Evolutionary conservation across 2,329 filamentous ascomycete species (phyloP).

Genomic region (Fusarium concolor): DNA sequence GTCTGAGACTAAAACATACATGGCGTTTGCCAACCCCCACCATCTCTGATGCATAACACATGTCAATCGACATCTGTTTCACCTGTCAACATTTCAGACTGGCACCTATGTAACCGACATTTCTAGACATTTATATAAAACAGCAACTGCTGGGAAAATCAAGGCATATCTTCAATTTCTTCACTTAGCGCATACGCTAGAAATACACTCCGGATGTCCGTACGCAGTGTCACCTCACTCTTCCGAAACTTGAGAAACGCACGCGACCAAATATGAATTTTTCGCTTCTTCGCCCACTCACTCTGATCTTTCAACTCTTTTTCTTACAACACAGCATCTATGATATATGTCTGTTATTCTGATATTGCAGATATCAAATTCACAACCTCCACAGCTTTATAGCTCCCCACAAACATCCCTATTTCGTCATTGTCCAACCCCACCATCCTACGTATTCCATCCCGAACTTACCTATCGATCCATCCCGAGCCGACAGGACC

Average conservation of each 20-base stretch:
- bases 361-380: not conserved
- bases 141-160: not conserved
- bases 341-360: not conserved
- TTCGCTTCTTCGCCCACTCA: not conserved
- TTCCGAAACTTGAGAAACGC: constrained; percentile 22
- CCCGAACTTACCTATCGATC: constrained; percentile 32
- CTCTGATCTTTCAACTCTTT: not conserved
- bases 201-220: constrained; percentile 23
- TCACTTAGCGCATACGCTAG: constrained; percentile 16
- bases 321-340: not conserved
- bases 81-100: not conserved
- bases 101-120: too few species aligned
- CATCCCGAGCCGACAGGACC: constrained; percentile 33
- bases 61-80: constrained; percentile 6
- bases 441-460: constrained; percentile 27
- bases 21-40: not conserved
- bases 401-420: constrained; percentile 19
- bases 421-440: constrained; percentile 40
- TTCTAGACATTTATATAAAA: not conserved
- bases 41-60: not conserved
- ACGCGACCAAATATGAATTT: too few species aligned
- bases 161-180: not conserved
- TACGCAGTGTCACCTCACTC: constrained; percentile 2
- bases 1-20: not conserved
- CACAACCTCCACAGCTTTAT: not conserved